Conservation (phyloP, 371 early-diverging fungal genomes). For the Mortierella sp. region DNA sequence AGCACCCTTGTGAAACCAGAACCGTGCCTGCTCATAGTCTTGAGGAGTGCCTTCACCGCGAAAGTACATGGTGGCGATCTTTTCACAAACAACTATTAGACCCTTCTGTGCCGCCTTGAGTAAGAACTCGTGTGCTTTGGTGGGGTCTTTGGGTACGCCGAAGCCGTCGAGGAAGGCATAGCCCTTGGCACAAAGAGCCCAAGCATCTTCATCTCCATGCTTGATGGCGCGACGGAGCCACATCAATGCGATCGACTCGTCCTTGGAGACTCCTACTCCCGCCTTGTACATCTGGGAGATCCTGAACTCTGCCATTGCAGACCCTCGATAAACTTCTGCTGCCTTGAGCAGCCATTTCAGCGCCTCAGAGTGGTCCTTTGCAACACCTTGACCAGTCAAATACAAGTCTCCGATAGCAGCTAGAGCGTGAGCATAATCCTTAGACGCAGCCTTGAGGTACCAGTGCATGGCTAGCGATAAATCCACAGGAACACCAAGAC, state of each 20-base stretch:
- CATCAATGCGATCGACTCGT: constrained; percentile 18
- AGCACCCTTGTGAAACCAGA: background rate
- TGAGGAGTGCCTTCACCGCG: background rate
- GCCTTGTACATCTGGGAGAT: constrained; percentile 64
- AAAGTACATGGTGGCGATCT: background rate
- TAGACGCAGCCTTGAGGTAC: constrained; percentile 62
- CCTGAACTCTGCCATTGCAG: constrained; percentile 61
- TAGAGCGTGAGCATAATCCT: constrained; percentile 61
- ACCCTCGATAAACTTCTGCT: constrained; percentile 47
- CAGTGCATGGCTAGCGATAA: background rate
- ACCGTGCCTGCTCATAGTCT: background rate
- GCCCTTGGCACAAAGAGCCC: constrained; percentile 62
- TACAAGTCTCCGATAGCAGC: constrained; percentile 64
- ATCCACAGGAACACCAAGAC: background rate
- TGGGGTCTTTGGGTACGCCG: constrained; percentile 64
- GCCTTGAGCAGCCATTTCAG: constrained; percentile 60
- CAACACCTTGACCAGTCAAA: constrained; percentile 59
- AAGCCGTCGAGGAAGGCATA: background rate
- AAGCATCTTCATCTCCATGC: background rate
- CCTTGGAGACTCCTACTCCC: constrained; percentile 42
- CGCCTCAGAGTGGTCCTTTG: constrained; percentile 57
- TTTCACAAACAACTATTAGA: constrained; percentile 6
- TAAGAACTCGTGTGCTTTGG: constrained; percentile 67
- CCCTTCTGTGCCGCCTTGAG: constrained; percentile 61
- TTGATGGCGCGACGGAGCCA: background rate